Base-by-base conservation (phyloP, 2,329 filamentous ascomycete species). In the Acephala macrosclerotiorum region DNA sequence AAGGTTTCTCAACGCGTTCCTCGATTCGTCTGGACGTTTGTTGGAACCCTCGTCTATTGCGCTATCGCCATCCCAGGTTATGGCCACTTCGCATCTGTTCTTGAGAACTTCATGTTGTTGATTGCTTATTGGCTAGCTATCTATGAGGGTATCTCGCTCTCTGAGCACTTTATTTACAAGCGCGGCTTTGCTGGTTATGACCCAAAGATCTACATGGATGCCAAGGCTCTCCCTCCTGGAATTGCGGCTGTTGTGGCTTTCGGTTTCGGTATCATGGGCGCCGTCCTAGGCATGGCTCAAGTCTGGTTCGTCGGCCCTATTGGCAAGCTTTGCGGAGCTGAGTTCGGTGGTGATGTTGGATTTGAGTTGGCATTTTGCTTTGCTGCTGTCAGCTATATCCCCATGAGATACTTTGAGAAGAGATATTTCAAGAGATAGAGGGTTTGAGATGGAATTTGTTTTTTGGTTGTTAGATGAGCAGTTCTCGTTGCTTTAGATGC, bases 121-220 rank as follows among this genome's bases (percentile, higher is more conserved):
- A 88, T 89, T 67, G 86, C 86, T 1, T 93, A 93, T 80, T 93
- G 91, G 90, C 82, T 93, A 1, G 87, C 89, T 57, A 91, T 93
- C 72, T 93, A 93, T 79, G 85, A 87, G 69, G 89, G 85, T 56
- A 86, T 93, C 68, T 81, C 85, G 0, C 75, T 92, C 20, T 80
- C 83, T 1, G 90, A 93, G 63, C 90, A 93, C 78, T 85, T 92
- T 72, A 72, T 91, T 74, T 92, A 90, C 81, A 87, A 86, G 73
- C 83, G 85, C 26, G 86, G 87, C 2, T 85, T 90, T 69, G 62
- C 68, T 1, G 87, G 86, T 9, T 93, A 92, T 75, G 75, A 78
- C n/a, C 79, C 84, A 0, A 83, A 85, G 49, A 76, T 83, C 68
- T 92, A 90, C 75, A 83, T 88, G 68, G 80, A 85, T 62, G 82